Evolutionary conservation across 352 stramenopile species (phyloP), one percentile per base, ranked within the genome.

Genomic region (Nothophytophthora sp.): DNA sequence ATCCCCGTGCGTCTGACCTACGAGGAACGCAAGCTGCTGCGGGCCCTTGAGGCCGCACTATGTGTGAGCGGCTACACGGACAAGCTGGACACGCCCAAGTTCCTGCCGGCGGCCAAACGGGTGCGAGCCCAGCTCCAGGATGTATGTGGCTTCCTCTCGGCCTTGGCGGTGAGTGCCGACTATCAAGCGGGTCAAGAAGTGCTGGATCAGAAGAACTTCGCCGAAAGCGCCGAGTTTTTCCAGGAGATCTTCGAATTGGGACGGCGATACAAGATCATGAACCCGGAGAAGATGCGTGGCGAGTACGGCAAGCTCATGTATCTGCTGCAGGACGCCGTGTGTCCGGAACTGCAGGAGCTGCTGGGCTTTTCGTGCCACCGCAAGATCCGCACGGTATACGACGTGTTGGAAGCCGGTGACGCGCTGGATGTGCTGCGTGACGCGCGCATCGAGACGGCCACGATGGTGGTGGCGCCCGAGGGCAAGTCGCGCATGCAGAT

Each of bases 241-340:
- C 74, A 79, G 28, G 50, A 82, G 29, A 77, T 96, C 13, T 96
- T 96, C 61, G 86, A 96, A 67, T 88, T 98, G 33, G 90, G 88
- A n/a, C 82, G 93, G 18, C 84, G 93, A 8, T 97, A 98, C 72
- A 98, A 98, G 59, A 90, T 98, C 36, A 91, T 97, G 70, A 98
- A 98, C 55, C 93, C 93, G 20, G 78, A 86, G 39, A 71, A 74
- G 4, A 96, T 98, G 86, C 75, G 92, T 38, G 81, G 83, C 53
- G 96, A 92, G 44, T 98, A 98, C 65, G 92, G 92, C 42, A 98
- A 98, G 70, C 86, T 98, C 67, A 96, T 98, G 57, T 97, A 97
- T 67, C 61, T 98, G 50, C 57, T 98, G 19, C 92, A 98, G 66
- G 92, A 98, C 62, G 74, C 90, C 10, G 88, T 91, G 49, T 59